Evolutionary conservation across 352 stramenopile genomes (phyloP), one percentile per base, ranked within the genome.

Genomic region (Globisporangium canariense): DNA sequence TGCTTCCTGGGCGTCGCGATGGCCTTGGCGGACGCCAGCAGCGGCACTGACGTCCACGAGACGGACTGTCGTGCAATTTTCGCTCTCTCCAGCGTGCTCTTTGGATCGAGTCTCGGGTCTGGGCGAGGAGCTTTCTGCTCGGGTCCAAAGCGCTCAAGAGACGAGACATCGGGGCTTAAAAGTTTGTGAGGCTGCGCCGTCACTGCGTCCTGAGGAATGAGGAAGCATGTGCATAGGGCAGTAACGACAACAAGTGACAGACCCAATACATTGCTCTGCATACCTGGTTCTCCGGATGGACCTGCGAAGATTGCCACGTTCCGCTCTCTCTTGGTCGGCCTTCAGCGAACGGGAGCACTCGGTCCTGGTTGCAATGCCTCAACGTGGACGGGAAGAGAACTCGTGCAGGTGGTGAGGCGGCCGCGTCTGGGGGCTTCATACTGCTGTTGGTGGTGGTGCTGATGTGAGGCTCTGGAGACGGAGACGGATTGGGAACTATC

Each of bases 1-100:
- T 52, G 40, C 43, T 62, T 56, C 14, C 52, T 59, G 2, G 62
- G 53, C 5, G 62, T 62, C 34, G 62, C 53, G 22, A 67, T 67
- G 13, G 62, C 62, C 28, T 22, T 62, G 6, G 53, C 54, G 7
- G 62, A 62, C 30, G 32, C 62, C 34, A 67, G 28, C 45, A 62
- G 52, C 14, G 53, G 62, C 6, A 45, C 11, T 22, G 51, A 46
- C 22, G 61, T 47, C 51, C 5, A 32, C 13, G 30, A n/a, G 16
- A 65, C 16, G 16, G 60, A 59, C 25, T 50, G 49, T 0, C 58
- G 58, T 16, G 47, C 20, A 8, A 18, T 14, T 36, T 16, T 45
- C 18, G 13, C 43, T 28, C 45, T n/a, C 57, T 54, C 36, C 30
- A 22, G 28, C 28, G 13, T 16, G 30, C 25, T 47, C 8, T 46